Percentiles rank a stretch among this genome's conserved stretches.
These are phyloP conservation scores for Psilocybe sp. DNA, from an alignment of 768 basidiomycete species.

Conservation along the genomic window DNA sequence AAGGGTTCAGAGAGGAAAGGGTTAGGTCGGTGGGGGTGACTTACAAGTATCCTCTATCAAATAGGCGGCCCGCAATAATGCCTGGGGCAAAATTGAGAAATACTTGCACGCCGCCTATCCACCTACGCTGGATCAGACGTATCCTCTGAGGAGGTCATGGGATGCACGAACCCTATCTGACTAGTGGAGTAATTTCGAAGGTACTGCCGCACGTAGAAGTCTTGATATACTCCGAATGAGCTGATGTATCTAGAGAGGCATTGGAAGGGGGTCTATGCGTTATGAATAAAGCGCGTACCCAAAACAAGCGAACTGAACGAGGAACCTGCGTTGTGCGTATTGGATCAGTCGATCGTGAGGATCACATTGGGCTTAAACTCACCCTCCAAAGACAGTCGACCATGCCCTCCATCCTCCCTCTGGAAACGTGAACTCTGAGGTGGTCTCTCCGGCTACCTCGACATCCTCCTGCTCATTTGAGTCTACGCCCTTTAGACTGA, in stretches of 20 bases:
- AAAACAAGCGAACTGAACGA: constrained; percentile 39
- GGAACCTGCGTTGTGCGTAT: constrained; percentile 20
- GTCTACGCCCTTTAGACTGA: too few species aligned
- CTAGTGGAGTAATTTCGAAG: constrained; percentile 21
- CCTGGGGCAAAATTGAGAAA: constrained; percentile 47
- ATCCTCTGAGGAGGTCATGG: not conserved
- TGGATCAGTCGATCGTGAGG: not conserved
- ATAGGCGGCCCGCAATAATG: constrained; percentile 36
- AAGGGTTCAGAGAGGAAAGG: not conserved
- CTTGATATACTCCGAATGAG: constrained; percentile 29
- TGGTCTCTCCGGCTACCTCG: too few species aligned
- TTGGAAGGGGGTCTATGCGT: not conserved
- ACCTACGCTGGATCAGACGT: constrained; percentile 18
- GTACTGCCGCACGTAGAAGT: constrained; percentile 27
- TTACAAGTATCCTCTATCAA: constrained; percentile 11
- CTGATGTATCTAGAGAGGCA: constrained; percentile 21
- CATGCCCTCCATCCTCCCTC: constrained; percentile 4
- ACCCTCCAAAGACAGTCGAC: constrained; percentile 6
- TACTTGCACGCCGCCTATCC: constrained; percentile 53
- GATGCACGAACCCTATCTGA: constrained; percentile 22
- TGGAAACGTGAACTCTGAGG: not conserved
- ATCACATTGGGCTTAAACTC: not conserved
- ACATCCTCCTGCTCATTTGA: too few species aligned
- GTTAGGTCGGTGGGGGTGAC: not conserved
- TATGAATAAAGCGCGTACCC: constrained; percentile 22